Evolutionary conservation across 2,329 filamentous ascomycete species (phyloP).

Genomic region (Cercospora nicotianae): DNA sequence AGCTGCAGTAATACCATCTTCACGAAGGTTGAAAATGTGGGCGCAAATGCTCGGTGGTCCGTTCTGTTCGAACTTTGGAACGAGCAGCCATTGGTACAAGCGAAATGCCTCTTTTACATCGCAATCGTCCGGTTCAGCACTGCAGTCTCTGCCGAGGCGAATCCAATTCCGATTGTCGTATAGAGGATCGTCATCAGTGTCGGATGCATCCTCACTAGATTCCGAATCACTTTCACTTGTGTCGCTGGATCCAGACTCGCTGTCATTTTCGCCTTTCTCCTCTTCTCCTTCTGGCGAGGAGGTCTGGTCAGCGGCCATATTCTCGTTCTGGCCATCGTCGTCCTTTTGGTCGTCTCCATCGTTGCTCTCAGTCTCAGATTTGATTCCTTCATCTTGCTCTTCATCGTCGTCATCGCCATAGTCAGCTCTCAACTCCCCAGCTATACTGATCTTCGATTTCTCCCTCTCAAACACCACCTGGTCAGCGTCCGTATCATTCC

Average conservation of each 20-base stretch:
- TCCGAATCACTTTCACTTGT: neutral
- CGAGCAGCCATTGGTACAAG: slow-evolving; percentile 9
- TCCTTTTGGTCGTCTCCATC: neutral
- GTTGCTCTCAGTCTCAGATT: neutral
- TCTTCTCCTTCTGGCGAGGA: neutral
- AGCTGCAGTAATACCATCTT: neutral
- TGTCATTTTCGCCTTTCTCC: neutral
- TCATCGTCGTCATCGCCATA: slow-evolving; percentile 2
- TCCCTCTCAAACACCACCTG: slow-evolving; percentile 9
- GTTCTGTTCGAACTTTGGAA: slow-evolving; percentile 6
- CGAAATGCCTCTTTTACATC: neutral
- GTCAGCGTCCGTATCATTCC: neutral
- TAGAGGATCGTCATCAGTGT: neutral
- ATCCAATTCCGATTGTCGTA: slow-evolving; percentile 15
- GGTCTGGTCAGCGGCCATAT: neutral
- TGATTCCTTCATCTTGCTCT: neutral
- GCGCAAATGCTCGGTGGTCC: neutral
- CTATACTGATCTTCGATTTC: neutral
- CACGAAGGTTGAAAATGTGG: neutral
- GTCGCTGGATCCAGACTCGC: neutral
- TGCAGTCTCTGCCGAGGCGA: slow-evolving; percentile 11
- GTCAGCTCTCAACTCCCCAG: neutral
- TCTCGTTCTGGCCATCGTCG: neutral
- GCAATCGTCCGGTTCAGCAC: neutral
- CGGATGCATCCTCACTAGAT: neutral